Base-by-base conservation (phyloP, 1,284 basidiomycete genomes). In the Vanrija pseudolonga region DNA sequence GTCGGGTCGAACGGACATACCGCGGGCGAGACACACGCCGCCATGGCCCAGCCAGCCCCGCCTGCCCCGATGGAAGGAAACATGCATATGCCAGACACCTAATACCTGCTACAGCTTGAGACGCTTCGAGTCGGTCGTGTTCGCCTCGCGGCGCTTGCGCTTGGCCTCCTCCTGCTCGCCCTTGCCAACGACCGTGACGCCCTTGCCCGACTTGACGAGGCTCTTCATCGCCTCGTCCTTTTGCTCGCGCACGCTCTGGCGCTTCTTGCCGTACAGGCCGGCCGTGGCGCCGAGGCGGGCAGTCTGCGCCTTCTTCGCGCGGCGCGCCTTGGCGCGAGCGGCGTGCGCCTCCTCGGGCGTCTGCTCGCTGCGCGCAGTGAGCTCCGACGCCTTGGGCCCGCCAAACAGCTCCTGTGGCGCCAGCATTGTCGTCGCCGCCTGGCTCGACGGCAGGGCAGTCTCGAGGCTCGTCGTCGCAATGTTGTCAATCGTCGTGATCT, bases 361-460 rank as follows among this genome's bases (percentile, higher is more conserved):
- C 58, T 97, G 80, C 73, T 98, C 95, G 51, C 84, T 86, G 45
- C 84, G 82, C 4, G 84, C 80, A 39, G 84, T 83, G 42, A 83
- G 78, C 44, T 83, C 80, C 11, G 81, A 74, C 0, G 82, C 65
- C 4, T 79, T 71, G 0, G 88, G 81, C 3, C 74, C 73, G 0
- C 84, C 79, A 65, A 89, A 90, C 32, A 98, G 79, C 77, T 99
- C 96, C 71, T 98, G 91, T 0, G 96, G 96, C 0, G 96, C 92
- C 49, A 98, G 83, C 81, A 93, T 88, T 0, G 85, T 86, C 4
- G 86, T 80, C 0, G 84, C 80, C 0, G 89, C 85, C 63, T 86
- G 84, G 3, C 85, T 84, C 0, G 90, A 87, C 0, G 95, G 96
- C 2, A 98, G 81, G 0, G 93, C 90, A 2, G 90, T 90, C 76